Percentiles rank a stretch among this genome's conserved stretches.
Conservation (phyloP, 768 basidiomycete species). For the Rhodotorula taiwanensis region DNA sequence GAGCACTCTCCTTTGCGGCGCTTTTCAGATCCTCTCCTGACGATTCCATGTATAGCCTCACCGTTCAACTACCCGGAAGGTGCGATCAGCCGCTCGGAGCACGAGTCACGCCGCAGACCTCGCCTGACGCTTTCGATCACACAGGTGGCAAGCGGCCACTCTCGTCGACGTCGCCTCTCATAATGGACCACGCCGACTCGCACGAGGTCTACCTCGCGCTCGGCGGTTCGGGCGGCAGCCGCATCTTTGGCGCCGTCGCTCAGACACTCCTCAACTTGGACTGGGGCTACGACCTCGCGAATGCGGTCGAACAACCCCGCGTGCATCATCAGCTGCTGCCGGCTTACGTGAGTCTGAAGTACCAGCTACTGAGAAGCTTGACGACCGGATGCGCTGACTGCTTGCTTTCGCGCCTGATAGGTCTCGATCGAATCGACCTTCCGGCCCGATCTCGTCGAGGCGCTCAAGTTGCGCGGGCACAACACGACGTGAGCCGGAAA, state of each 20-base stretch:
- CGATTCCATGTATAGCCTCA: slow-evolving; percentile 22
- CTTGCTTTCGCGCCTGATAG: neutral
- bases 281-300: slow-evolving; percentile 70
- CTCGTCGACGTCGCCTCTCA: slow-evolving; percentile 73
- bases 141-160: slow-evolving; percentile 82
- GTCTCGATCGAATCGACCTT: slow-evolving; percentile 62
- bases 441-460: slow-evolving; percentile 55
- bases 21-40: neutral
- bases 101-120: no score
- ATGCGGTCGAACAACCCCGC: slow-evolving; percentile 75
- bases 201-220: slow-evolving; percentile 62
- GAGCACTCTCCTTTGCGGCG: slow-evolving; percentile 48
- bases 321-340: slow-evolving; percentile 85
- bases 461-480: slow-evolving; percentile 60
- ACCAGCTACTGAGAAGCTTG: no score
- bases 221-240: slow-evolving; percentile 81
- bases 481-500: slow-evolving; percentile 52
- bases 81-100: no score
- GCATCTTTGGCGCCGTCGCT: slow-evolving; percentile 71
- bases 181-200: slow-evolving; percentile 57
- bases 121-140: no score
- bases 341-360: slow-evolving; percentile 42
- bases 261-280: slow-evolving; percentile 67
- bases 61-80: slow-evolving; percentile 72
- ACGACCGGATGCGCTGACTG: no score